These are phyloP conservation scores for Pilasporangium apinafurcum DNA, from an alignment of 352 stramenopile species.

Conservation along the genomic window DNA sequence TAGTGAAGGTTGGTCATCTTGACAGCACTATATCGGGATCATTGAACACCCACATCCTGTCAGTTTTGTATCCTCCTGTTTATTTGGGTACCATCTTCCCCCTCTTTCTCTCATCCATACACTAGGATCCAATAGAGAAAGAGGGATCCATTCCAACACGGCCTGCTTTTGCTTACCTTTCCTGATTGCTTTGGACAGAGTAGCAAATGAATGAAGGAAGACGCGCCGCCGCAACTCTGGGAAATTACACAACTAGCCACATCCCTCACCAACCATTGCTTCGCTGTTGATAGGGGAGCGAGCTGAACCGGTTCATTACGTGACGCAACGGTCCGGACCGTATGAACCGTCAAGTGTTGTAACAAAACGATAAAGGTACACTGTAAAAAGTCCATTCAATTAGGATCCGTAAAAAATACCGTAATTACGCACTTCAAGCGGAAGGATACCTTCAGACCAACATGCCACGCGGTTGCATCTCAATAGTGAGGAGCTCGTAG, in stretches of 20 bases:
- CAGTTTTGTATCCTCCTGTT: neutral
- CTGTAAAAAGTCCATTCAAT: too few relatives aligned
- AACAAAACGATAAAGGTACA: constrained; percentile 1
- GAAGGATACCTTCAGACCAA: too few relatives aligned
- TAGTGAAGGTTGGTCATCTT: constrained; percentile 89
- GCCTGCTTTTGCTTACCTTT: constrained; percentile 74
- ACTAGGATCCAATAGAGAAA: constrained; percentile 1
- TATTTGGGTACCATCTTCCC: neutral
- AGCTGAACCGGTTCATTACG: constrained; percentile 3
- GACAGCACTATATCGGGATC: constrained; percentile 26
- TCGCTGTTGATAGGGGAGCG: constrained; percentile 8
- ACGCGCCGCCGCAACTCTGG: constrained; percentile 7
- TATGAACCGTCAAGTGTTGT: constrained; percentile 2
- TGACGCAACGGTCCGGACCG: too few relatives aligned
- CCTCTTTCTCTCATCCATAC: neutral
- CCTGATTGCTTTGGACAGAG: constrained; percentile 87
- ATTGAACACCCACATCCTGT: neutral
- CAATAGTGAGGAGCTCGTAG: neutral
- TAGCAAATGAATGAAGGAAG: constrained; percentile 58
- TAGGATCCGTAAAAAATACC: constrained; percentile 12
- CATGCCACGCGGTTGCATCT: too few relatives aligned
- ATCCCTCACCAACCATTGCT: constrained; percentile 55
- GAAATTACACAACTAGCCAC: constrained; percentile 33
- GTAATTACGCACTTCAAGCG: constrained; percentile 21
- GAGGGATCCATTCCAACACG: too few relatives aligned